A percentile compares a stretch with the other conserved stretches of the same genome.
Evolutionary conservation across 208 protist species (phyloP).

Genomic region (Phytomonas sp.): DNA sequence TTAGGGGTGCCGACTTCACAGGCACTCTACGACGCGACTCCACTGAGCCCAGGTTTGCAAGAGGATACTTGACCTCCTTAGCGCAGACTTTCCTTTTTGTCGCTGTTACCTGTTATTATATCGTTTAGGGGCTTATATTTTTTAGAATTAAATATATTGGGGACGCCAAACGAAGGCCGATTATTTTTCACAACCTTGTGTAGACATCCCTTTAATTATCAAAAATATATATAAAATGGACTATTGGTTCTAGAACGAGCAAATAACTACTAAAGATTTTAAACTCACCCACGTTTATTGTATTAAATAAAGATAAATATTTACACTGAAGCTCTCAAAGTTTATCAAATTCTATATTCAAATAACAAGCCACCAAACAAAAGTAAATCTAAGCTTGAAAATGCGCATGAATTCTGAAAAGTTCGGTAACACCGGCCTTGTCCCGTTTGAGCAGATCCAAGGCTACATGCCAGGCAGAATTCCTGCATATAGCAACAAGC

Average conservation of each 20-base stretch:
- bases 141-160: background rate
- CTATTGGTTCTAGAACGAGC: background rate
- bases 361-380: background rate
- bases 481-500: slow-evolving; percentile 84
- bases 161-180: background rate
- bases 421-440: background rate
- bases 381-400: background rate
- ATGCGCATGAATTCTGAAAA: background rate
- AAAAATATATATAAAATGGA: background rate
- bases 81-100: background rate
- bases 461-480: slow-evolving; percentile 67
- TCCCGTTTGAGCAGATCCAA: slow-evolving; percentile 70
- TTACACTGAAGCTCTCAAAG: background rate
- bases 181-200: background rate
- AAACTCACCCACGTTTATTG: background rate
- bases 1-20: slow-evolving; percentile 12
- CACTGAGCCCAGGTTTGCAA: slow-evolving; percentile 33
- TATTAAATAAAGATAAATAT: background rate
- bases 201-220: background rate
- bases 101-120: background rate
- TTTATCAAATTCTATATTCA: background rate
- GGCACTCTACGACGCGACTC: slow-evolving; percentile 10
- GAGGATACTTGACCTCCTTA: background rate
- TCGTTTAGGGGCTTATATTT: background rate
- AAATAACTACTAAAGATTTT: background rate